These are phyloP conservation scores for Micromonas pusilla DNA, from an alignment of 139 green algal genomes.

Conservation along the genomic window DNA sequence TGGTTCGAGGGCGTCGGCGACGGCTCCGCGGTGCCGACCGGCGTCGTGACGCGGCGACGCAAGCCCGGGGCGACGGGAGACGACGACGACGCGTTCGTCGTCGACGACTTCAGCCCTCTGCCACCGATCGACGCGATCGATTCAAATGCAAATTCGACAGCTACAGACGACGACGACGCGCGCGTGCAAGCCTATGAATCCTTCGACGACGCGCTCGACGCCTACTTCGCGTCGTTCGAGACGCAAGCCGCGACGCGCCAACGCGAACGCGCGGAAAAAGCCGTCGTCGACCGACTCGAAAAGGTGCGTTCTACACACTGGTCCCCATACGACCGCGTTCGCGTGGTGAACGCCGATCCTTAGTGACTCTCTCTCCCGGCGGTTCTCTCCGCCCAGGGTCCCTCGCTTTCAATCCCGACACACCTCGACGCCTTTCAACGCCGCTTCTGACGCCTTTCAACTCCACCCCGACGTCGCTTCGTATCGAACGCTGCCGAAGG, in stretches of 20 bases:
- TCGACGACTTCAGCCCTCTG: slow-evolving; percentile 8
- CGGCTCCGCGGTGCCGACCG: not conserved
- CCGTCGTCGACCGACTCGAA: slow-evolving; percentile 67
- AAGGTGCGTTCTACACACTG: too few relatives aligned
- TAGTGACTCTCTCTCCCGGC: too few relatives aligned
- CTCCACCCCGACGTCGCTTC: too few relatives aligned
- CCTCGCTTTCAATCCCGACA: too few relatives aligned
- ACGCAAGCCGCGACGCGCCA: slow-evolving; percentile 54
- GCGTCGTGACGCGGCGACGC: not conserved
- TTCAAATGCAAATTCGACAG: not conserved
- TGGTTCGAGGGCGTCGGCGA: slow-evolving; percentile 11
- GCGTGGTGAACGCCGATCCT: too few relatives aligned
- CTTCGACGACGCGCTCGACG: slow-evolving; percentile 58
- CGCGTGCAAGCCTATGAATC: too few relatives aligned
- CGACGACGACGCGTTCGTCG: slow-evolving; percentile 25
- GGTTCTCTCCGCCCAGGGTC: too few relatives aligned
- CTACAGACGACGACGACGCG: too few relatives aligned
- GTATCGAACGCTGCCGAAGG: too few relatives aligned
- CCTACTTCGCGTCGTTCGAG: slow-evolving; percentile 85
- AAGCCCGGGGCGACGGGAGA: not conserved
- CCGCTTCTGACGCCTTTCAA: too few relatives aligned
- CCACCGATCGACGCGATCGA: not conserved
- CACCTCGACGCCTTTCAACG: too few relatives aligned
- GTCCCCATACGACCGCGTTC: too few relatives aligned
- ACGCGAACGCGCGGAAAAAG: slow-evolving; percentile 48